Conservation (phyloP, 371 early-diverging fungal species). For the Mucor ambiguus region DNA sequence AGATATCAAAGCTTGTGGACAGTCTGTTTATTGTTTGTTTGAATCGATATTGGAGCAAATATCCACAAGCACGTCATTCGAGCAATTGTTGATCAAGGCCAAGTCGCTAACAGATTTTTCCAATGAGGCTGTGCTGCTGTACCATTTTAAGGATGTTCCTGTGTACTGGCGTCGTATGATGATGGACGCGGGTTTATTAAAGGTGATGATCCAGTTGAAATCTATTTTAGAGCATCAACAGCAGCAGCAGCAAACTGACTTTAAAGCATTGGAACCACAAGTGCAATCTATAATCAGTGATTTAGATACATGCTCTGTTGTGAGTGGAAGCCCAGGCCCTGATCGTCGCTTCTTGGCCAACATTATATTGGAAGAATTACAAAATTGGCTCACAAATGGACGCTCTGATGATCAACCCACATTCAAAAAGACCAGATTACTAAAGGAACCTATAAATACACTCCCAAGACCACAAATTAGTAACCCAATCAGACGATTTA, state of each 20-base stretch:
- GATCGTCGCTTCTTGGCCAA: constrained; percentile 38
- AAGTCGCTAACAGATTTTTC: constrained; percentile 39
- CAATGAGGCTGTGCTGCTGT: constrained; percentile 41
- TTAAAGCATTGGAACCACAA: constrained; percentile 6
- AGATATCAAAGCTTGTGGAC: constrained; percentile 19
- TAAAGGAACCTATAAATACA: not conserved
- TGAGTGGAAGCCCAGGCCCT: constrained; percentile 58
- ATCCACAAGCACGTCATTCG: not conserved
- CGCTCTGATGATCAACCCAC: not conserved
- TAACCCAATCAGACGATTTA: constrained; percentile 18
- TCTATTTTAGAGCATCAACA: not conserved
- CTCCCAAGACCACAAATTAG: not conserved
- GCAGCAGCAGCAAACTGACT: not conserved
- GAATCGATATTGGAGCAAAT: not conserved
- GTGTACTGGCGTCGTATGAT: constrained; percentile 57
- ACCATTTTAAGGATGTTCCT: constrained; percentile 58
- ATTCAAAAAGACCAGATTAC: not conserved
- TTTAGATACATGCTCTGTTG: constrained; percentile 54
- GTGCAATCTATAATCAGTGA: constrained; percentile 39
- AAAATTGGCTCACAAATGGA: constrained; percentile 16
- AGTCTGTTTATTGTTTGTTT: constrained; percentile 16
- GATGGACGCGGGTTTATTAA: constrained; percentile 56
- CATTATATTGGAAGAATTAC: constrained; percentile 37
- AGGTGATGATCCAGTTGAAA: constrained; percentile 35
- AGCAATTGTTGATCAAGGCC: not conserved